Percentiles rank a stretch among this genome's conserved stretches.
Evolutionary conservation across 2,329 filamentous ascomycete genomes (phyloP).

Genomic region (Lachnellula hyalina): DNA sequence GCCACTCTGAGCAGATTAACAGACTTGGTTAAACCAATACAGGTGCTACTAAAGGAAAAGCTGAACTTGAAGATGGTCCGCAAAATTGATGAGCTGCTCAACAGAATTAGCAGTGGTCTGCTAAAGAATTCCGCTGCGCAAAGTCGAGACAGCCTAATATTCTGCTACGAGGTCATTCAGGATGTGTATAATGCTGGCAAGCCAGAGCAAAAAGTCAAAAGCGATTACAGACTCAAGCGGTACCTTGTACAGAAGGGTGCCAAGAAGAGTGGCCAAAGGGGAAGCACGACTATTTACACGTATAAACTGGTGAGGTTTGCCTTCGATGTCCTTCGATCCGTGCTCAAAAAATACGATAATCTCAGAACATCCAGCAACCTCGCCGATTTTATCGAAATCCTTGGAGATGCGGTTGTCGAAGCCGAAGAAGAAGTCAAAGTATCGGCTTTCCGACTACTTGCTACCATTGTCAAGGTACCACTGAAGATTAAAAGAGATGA

Average conservation of each 20-base stretch:
- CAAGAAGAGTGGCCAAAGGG: constrained; percentile 67
- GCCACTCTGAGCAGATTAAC: constrained; percentile 70
- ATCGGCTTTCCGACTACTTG: constrained; percentile 78
- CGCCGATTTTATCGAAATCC: constrained; percentile 77
- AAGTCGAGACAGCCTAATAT: constrained; percentile 78
- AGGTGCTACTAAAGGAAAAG: constrained; percentile 74
- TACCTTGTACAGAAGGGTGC: constrained; percentile 78
- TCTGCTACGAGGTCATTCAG: constrained; percentile 92
- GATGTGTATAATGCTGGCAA: constrained; percentile 68
- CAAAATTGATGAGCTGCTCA: constrained; percentile 85
- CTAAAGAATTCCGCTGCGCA: constrained; percentile 74
- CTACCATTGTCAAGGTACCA: constrained; percentile 78
- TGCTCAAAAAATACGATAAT: constrained; percentile 80
- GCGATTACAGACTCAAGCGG: constrained; percentile 59
- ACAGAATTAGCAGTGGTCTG: constrained; percentile 76
- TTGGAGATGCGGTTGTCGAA: constrained; percentile 80
- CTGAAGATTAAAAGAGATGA: constrained; percentile 60
- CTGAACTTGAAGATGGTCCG: constrained; percentile 76
- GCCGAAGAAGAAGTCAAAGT: constrained; percentile 91
- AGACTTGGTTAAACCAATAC: constrained; percentile 72
- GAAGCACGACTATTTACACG: constrained; percentile 69
- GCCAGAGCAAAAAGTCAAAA: constrained; percentile 45
- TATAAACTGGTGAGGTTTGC: constrained; percentile 88
- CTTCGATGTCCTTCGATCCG: constrained; percentile 76
- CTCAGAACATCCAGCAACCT: constrained; percentile 77